Conservation (phyloP, 2,329 filamentous ascomycete genomes). For the Cadophora sp. region DNA sequence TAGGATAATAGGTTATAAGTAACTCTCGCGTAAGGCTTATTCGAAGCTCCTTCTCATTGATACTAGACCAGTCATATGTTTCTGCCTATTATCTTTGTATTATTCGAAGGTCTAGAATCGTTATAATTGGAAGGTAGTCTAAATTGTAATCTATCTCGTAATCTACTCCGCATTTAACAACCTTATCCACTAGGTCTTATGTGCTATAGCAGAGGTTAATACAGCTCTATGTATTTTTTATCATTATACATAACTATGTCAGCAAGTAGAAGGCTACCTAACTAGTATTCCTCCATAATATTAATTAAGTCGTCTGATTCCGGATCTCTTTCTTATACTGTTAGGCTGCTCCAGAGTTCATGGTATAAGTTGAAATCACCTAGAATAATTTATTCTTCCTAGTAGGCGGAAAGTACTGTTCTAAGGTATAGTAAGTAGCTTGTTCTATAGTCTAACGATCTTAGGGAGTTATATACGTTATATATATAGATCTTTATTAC, state of each 20-base stretch:
- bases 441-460: no score
- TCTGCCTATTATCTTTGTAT: not conserved
- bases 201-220: not conserved
- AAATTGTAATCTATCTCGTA: not conserved
- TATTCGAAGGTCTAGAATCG: not conserved
- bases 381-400: no score
- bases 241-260: not conserved
- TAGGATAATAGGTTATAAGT: not conserved
- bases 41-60: not conserved
- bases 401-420: no score
- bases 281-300: no score
- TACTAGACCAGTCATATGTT: not conserved
- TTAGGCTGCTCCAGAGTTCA: no score
- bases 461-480: no score
- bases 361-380: no score
- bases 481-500: no score
- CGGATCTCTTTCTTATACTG: no score
- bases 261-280: no score
- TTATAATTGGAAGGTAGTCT: not conserved
- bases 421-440: no score
- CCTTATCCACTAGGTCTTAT: not conserved
- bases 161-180: not conserved
- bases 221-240: not conserved
- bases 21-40: not conserved
- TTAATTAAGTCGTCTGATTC: no score